A percentile compares a stretch with the other conserved stretches of the same genome.
Conservation (phyloP, 129 eudicot genomes). For the Apium graveolens region DNA sequence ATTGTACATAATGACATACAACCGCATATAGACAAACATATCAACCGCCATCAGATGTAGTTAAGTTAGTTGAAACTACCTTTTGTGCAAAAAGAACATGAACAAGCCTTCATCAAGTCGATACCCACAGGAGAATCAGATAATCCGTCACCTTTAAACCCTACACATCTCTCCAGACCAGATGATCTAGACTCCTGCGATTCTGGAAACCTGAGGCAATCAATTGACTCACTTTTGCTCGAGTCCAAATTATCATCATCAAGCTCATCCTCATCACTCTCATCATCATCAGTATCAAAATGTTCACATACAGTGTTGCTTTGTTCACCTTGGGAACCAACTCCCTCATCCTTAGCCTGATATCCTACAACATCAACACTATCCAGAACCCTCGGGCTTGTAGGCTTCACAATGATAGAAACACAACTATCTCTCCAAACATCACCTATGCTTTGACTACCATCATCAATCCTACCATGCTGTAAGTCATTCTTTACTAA, state of each 20-base stretch:
- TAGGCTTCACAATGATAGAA: conserved; percentile 9
- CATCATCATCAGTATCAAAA: conserved; percentile 16
- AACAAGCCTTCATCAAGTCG: conserved; percentile 54
- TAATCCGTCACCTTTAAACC: conserved; percentile 39
- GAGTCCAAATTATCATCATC: conserved; percentile 32
- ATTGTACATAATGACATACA: background rate
- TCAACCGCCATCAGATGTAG: background rate
- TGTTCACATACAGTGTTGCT: conserved; percentile 12
- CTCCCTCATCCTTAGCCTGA: conserved; percentile 22
- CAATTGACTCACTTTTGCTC: conserved; percentile 30
- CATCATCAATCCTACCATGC: conserved; percentile 6
- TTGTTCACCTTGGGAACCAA: conserved; percentile 17
- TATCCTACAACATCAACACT: conserved; percentile 10
- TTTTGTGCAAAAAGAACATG: conserved; percentile 85
- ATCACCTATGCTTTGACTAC: conserved; percentile 10
- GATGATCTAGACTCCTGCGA: conserved; percentile 54
- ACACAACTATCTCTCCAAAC: conserved; percentile 23
- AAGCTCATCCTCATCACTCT: conserved; percentile 32
- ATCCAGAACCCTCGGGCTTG: conserved; percentile 7
- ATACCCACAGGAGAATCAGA: conserved; percentile 22
- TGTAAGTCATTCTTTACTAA: background rate
- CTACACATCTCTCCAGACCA: conserved; percentile 45
- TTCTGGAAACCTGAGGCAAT: conserved; percentile 37
- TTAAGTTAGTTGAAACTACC: conserved; percentile 31
- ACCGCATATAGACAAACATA: background rate